phyloP scores from a whole-genome alignment of 768 basidiomycete genomes.

The Phylloporus rhodoxanthus region DNA sequence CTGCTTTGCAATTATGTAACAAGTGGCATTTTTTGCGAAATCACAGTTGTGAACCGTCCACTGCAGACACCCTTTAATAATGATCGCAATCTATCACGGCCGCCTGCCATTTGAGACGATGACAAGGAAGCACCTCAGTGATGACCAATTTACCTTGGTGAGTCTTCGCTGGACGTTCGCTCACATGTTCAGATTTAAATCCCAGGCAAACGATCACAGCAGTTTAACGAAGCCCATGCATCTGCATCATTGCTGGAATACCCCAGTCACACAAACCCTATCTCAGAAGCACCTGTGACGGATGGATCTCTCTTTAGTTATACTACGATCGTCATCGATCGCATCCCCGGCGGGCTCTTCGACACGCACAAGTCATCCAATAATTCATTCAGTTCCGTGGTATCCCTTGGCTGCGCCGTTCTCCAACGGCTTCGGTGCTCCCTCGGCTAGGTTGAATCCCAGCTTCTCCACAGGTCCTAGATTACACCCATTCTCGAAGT shows the following conservation, averaged over 20 bases:
- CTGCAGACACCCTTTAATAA: slow-evolving; percentile 5
- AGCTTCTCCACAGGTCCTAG: slow-evolving; percentile 16
- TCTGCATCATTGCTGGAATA: slow-evolving; percentile 13
- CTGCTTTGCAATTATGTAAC: slow-evolving; percentile 14
- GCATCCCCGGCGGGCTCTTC: slow-evolving; percentile 8
- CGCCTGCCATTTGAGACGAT: background rate
- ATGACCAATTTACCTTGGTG: slow-evolving; percentile 15
- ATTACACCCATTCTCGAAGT: slow-evolving; percentile 16
- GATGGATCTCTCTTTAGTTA: slow-evolving; percentile 11
- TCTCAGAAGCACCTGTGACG: slow-evolving; percentile 8
- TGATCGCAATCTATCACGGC: slow-evolving; percentile 16
- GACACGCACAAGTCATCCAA: slow-evolving; percentile 13
- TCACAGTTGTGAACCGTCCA: slow-evolving; percentile 1
- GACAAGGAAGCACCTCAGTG: background rate
- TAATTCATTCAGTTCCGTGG: slow-evolving; percentile 9
- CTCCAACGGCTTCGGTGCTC: slow-evolving; percentile 14
- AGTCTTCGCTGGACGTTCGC: slow-evolving; percentile 15
- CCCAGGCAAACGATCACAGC: slow-evolving; percentile 16
- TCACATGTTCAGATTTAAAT: slow-evolving; percentile 10
- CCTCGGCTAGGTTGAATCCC: slow-evolving; percentile 20
- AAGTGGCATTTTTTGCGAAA: background rate
- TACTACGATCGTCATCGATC: slow-evolving; percentile 7
- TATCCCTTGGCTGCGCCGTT: slow-evolving; percentile 11
- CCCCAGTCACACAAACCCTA: slow-evolving; percentile 8
- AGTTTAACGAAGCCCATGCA: slow-evolving; percentile 15